Percentiles rank a stretch among this genome's conserved stretches.
Conservation (phyloP, 768 basidiomycete species). For the Hortiboletus flavorubellus region DNA sequence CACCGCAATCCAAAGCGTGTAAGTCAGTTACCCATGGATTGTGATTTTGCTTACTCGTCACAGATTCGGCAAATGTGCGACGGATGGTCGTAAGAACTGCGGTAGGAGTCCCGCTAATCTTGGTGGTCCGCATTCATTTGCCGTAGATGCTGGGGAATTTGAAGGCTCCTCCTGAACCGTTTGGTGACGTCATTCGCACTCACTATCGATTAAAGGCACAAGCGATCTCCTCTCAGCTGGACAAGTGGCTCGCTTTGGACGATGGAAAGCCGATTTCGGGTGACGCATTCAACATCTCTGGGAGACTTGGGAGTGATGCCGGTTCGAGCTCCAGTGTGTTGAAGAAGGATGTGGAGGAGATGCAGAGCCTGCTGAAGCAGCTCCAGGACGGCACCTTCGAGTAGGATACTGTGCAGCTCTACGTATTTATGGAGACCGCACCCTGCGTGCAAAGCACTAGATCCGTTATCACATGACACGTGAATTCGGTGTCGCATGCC, state of each 20-base stretch:
- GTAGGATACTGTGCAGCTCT: background rate
- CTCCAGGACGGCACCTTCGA: slow-evolving; percentile 34
- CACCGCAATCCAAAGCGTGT: slow-evolving; percentile 76
- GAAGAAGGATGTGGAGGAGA: slow-evolving; percentile 65
- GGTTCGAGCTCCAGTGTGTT: slow-evolving; percentile 57
- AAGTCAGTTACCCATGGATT: slow-evolving; percentile 23
- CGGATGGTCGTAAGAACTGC: slow-evolving; percentile 91
- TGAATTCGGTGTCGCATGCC: background rate
- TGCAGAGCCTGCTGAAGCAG: slow-evolving; percentile 56
- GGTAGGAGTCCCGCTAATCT: slow-evolving; percentile 38
- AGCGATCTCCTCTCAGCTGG: slow-evolving; percentile 67
- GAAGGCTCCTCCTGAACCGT: slow-evolving; percentile 80
- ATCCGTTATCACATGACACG: background rate
- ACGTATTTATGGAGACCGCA: background rate
- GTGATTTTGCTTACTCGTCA: slow-evolving; percentile 7
- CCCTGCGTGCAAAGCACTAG: too few relatives aligned
- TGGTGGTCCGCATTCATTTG: slow-evolving; percentile 8
- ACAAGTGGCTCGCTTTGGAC: slow-evolving; percentile 73
- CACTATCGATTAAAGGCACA: slow-evolving; percentile 87
- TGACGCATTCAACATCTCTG: slow-evolving; percentile 50
- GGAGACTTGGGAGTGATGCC: slow-evolving; percentile 30
- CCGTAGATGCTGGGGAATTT: slow-evolving; percentile 80
- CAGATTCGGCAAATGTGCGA: slow-evolving; percentile 89
- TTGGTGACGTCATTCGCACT: slow-evolving; percentile 81
- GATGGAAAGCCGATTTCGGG: slow-evolving; percentile 59